Evolutionary conservation across 2,329 filamentous ascomycete genomes (phyloP), one percentile per base, ranked within the genome.

Genomic region (Malbranchea zuffiana): DNA sequence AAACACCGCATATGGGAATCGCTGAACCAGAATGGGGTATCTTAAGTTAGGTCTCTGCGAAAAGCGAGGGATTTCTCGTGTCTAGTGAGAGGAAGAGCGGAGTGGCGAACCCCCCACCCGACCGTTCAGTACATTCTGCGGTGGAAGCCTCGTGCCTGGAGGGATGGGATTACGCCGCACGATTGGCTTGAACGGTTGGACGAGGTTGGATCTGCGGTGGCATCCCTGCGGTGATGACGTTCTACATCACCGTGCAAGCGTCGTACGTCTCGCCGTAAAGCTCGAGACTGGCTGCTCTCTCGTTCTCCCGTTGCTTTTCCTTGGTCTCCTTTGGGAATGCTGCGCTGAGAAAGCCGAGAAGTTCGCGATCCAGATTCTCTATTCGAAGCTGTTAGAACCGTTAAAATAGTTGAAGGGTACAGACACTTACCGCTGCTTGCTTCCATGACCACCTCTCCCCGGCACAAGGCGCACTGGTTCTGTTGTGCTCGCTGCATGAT

Each of bases 271-370:
- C 72, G 1, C 81, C 82, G 50, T 80, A 84, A 45, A 78, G 67
- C 54, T 86, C 82, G 35, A 78, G 69, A 3, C 80, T 78, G n/a
- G 78, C 74, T 53, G 83, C 81, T 12, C 74, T 68, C 53, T 90
- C 82, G 51, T 88, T 87, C 38, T 79, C 74, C 47, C 64, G 66
- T 43, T 80, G 68, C 52, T 82, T 82, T 49, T 75, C 70, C 44
- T 74, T 78, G 24, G 75, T 70, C 51, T 82, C 79, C 36, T 71
- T 71, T 1, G 80, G 78, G 46, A 93, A 92, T 57, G 84, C 86
- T 41, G 73, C 75, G 48, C 78, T 75, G 42, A 92, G 61, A 45
- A 82, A 88, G 17, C 68, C 72, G 35, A 77, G 73, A 15, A 85
- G 65, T 4, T 79, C 67, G 15, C 64, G 60, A 50, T 93, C 84